Conservation (phyloP, 768 basidiomycete genomes). For the Termitomyces sp. region DNA sequence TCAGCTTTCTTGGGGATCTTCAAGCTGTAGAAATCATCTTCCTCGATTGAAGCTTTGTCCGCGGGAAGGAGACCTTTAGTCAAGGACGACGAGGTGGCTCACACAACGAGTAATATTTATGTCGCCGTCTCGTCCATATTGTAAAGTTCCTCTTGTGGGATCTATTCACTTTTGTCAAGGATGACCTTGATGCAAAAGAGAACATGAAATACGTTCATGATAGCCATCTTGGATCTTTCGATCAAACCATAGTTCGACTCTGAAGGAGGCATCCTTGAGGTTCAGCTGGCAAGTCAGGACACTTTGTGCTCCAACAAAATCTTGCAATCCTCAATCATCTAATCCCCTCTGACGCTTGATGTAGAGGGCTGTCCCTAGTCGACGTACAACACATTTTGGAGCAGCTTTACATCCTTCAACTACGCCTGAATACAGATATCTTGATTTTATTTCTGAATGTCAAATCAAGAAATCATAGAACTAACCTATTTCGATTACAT, state of each 20-base stretch:
- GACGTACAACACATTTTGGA: conserved; percentile 49
- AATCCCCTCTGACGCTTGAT: conserved; percentile 39
- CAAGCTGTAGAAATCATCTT: conserved; percentile 22
- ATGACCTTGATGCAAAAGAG: background rate
- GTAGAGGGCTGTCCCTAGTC: conserved; percentile 28
- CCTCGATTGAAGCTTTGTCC: conserved; percentile 28
- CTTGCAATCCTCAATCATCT: conserved; percentile 37
- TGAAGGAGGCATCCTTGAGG: conserved; percentile 35
- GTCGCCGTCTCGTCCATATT: conserved; percentile 21
- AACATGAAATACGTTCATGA: conserved; percentile 29
- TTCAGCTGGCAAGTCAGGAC: background rate
- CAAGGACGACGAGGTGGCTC: conserved; percentile 38
- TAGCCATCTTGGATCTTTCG: conserved; percentile 33
- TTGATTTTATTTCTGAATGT: background rate
- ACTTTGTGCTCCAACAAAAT: conserved; percentile 40
- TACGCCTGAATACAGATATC: conserved; percentile 32
- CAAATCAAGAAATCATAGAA: too few species aligned
- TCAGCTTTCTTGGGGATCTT: conserved; percentile 15
- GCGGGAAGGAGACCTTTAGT: conserved; percentile 36
- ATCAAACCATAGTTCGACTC: conserved; percentile 43
- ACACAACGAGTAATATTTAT: conserved; percentile 25
- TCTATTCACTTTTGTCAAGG: conserved; percentile 23
- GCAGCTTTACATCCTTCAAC: conserved; percentile 46
- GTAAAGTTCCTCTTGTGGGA: conserved; percentile 36
- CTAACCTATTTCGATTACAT: too few species aligned